phyloP scores from a whole-genome alignment of 1,284 basidiomycete genomes.

The Boletus calvinii region DNA sequence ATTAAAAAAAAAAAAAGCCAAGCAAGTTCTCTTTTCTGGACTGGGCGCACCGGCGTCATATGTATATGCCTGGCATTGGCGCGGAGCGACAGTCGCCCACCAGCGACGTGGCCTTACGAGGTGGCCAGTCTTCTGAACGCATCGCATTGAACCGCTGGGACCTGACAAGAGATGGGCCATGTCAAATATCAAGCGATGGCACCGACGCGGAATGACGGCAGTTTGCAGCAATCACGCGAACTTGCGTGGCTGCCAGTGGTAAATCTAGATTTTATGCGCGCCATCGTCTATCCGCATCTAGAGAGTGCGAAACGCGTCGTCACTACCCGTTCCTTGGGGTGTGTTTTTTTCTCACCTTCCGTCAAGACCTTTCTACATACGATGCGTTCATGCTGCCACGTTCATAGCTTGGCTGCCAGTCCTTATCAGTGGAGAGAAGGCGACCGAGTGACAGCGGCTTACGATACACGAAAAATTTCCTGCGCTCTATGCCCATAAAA shows the following conservation, averaged over 20 bases:
- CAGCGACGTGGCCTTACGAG: constrained; percentile 14
- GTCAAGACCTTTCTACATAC: neutral
- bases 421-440: constrained; percentile 16
- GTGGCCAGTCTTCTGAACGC: neutral
- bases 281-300: neutral
- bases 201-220: constrained; percentile 18
- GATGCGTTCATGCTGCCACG: constrained; percentile 17
- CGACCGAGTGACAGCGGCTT: constrained; percentile 22
- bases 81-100: neutral
- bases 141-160: neutral
- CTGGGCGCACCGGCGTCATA: constrained; percentile 1
- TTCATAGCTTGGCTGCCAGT: constrained; percentile 15
- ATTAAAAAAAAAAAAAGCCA: constrained; percentile 7
- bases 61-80: constrained; percentile 1
- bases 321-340: too few species aligned
- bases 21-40: neutral
- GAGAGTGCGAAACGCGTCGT: neutral
- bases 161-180: constrained; percentile 11
- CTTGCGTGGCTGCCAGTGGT: neutral
- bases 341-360: constrained; percentile 9
- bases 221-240: neutral
- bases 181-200: constrained; percentile 12
- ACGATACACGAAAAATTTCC: constrained; percentile 23
- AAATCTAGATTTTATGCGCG: constrained; percentile 7
- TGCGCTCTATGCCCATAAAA: constrained; percentile 24